These are phyloP conservation scores for Pyronema omphalodes DNA, from an alignment of 495 filamentous ascomycete genomes.

Conservation along the genomic window DNA sequence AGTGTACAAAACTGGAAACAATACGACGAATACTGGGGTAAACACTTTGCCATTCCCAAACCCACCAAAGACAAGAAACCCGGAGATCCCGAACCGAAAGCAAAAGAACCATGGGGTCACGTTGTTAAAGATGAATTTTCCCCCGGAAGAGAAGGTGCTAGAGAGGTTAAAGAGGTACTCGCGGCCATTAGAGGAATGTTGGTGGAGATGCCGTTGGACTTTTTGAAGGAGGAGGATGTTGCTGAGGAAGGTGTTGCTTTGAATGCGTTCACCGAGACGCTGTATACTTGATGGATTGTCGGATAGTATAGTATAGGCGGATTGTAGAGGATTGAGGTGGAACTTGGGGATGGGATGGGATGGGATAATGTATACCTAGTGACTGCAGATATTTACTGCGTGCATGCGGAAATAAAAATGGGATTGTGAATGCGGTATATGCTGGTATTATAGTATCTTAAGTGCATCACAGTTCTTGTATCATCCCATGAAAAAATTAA, in stretches of 20 bases:
- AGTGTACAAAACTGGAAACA: conserved; percentile 60
- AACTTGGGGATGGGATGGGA: no score
- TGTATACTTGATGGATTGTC: conserved; percentile 22
- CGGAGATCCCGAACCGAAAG: conserved; percentile 9
- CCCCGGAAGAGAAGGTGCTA: conserved; percentile 38
- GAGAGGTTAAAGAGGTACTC: conserved; percentile 68
- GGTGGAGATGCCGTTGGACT: conserved; percentile 85
- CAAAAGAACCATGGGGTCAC: conserved; percentile 48
- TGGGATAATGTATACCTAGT: no score
- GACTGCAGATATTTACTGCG: no score
- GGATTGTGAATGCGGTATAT: no score
- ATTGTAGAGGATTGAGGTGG: no score
- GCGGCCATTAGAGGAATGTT: conserved; percentile 56
- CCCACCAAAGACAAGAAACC: conserved; percentile 13
- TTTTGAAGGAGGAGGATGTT: conserved; percentile 72
- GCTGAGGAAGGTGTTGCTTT: conserved; percentile 48
- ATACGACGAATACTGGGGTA: conserved; percentile 63
- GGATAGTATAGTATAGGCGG: no score
- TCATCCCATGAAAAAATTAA: no score
- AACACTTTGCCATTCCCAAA: conserved; percentile 46
- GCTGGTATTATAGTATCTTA: no score
- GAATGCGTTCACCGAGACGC: conserved; percentile 22
- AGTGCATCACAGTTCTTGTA: no score
- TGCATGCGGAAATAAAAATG: no score
- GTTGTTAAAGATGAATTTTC: conserved; percentile 66